Base-by-base conservation (phyloP, 2,329 filamentous ascomycete genomes). In the Monilinia aucupariae region DNA sequence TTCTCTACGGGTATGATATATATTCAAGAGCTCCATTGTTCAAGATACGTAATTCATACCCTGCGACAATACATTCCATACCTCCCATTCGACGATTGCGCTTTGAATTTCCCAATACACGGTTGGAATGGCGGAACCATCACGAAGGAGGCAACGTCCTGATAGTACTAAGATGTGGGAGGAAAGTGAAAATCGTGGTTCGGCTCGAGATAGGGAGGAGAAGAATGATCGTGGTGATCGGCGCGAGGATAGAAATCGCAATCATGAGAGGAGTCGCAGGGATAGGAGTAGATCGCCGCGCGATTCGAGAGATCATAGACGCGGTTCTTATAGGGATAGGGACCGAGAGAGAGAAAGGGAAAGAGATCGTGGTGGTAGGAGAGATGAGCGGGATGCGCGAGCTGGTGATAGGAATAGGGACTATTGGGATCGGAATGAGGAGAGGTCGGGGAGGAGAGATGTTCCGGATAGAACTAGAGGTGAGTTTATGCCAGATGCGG, bases 91-190 rank as follows among this genome's bases (percentile, higher is more conserved):
- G 27, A 6, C 27, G 3, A 3, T 50, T n/a, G 15, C 34, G 8
- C 41, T 34, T 22, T 45, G 3, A n/a, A 37, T 15, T 22, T 5
- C 27, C 27, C 27, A 30, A 30, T 30, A 34, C 17, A n/a, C n/a
- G n/a, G n/a, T 47, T 48, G 63, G 45, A 13, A 84, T 84, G 82
- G 74, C 80, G 30, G 81, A 83, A 69, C 79, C 79, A 68, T 77
- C 81, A 64, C 74, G 79, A 59, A 82, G 82, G 71, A 80, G 81
- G 58, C 71, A 75, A 43, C 75, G 76, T 47, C 78, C 78, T n/a
- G 85, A 87, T 68, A 84, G 81, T 74, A 81, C 81, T 58, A 78
- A 82, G 59, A 85, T 84, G 80, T 85, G 84, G 82, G 85, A 88
- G 66, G 80, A 82, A 49, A 75, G 66, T 39, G 71, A 72, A 58